These are phyloP conservation scores for Wilhelminamyces savonicus DNA, from an alignment of 805 yeast genomes.

Conservation along the genomic window DNA sequence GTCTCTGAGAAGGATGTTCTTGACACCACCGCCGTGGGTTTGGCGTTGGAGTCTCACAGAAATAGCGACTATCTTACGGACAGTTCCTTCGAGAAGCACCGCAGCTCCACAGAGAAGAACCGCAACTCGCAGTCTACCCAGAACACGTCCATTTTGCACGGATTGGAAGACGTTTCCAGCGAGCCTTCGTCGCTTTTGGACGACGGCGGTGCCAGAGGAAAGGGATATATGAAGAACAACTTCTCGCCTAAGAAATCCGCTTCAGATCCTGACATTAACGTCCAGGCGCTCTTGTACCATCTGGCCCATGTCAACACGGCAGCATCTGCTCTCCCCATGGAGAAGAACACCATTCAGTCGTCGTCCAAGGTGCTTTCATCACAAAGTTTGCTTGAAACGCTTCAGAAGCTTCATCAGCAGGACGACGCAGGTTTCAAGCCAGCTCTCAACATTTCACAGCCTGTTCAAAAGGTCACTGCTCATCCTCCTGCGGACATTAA, in stretches of 20 bases:
- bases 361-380: too few species aligned
- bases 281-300: too few species aligned
- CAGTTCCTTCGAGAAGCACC: background rate
- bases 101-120: conserved; percentile 1
- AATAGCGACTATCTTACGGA: background rate
- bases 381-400: too few species aligned
- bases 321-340: too few species aligned
- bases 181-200: conserved; percentile 18
- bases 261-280: too few species aligned
- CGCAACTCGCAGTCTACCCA: conserved; percentile 19
- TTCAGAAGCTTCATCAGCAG: too few species aligned
- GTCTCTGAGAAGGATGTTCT: background rate
- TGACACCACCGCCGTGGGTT: background rate
- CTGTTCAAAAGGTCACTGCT: background rate
- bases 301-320: too few species aligned
- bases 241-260: background rate
- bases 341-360: too few species aligned
- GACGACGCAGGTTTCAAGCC: too few species aligned
- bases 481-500: conserved; percentile 9
- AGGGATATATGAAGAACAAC: conserved; percentile 6
- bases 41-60: background rate
- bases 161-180: conserved; percentile 22
- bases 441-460: background rate
- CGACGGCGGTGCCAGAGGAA: too few species aligned
- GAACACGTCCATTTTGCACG: conserved; percentile 19